phyloP scores from a whole-genome alignment of 176 grass and related monocot genomes.

The Dendrocalamus sinicus region DNA sequence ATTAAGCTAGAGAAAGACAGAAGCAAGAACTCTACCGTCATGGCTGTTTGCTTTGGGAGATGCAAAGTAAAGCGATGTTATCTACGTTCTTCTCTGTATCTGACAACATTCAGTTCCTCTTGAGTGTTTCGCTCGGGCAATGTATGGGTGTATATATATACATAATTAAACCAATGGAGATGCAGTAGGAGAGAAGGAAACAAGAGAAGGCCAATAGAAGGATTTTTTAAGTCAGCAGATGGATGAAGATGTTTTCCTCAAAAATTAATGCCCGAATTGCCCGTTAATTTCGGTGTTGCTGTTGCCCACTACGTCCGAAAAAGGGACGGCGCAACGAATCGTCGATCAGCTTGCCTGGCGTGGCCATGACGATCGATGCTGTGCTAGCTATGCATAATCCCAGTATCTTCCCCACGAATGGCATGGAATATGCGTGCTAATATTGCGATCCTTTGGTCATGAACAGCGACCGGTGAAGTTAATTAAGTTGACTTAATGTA shows the following conservation, averaged over 20 bases:
- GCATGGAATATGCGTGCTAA: constrained; percentile 21
- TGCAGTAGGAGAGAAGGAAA: neutral
- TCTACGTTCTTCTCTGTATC: neutral
- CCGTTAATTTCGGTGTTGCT: constrained; percentile 5
- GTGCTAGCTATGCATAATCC: neutral
- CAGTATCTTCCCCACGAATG: constrained; percentile 11
- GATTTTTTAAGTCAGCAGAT: constrained; percentile 5
- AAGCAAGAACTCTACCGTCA: constrained; percentile 48
- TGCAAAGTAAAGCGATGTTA: neutral
- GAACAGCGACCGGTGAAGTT: neutral
- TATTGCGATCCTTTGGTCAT: constrained; percentile 3
- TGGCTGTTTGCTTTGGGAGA: neutral
- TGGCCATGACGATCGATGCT: neutral
- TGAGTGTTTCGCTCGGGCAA: neutral
- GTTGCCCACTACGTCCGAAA: neutral
- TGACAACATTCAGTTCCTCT: neutral
- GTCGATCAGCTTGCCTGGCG: no score
- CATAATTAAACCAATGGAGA: neutral
- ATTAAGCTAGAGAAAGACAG: neutral
- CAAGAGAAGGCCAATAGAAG: neutral
- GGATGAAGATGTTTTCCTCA: neutral
- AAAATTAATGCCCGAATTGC: neutral
- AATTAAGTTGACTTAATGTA: constrained; percentile 28
- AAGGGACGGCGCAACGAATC: constrained; percentile 4
- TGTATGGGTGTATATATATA: neutral